Conservation (phyloP, 805 yeast species). For the Cyberlindnera mycetangii region DNA sequence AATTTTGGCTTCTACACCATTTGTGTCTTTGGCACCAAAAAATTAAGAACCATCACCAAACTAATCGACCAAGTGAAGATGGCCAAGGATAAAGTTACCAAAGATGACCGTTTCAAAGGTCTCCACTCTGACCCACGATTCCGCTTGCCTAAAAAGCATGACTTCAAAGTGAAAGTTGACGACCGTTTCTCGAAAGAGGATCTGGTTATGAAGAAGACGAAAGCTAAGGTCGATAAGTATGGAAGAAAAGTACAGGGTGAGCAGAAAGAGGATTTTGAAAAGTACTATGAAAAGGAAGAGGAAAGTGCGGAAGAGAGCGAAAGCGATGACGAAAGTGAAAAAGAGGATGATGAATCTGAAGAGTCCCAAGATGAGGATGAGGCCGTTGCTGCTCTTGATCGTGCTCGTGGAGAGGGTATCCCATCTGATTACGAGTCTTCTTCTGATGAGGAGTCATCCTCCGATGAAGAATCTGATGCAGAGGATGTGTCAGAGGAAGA, state of each 20-base stretch:
- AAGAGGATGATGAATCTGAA: constrained; percentile 17
- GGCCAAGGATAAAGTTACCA: constrained; percentile 32
- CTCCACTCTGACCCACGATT: constrained; percentile 89
- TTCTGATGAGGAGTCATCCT: constrained; percentile 36
- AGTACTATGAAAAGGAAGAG: constrained; percentile 30
- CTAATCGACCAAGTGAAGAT: background rate
- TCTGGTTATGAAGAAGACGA: constrained; percentile 53
- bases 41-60: background rate
- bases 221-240: constrained; percentile 74
- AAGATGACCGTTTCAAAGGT: constrained; percentile 74
- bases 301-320: constrained; percentile 45
- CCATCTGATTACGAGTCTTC: constrained; percentile 39
- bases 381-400: constrained; percentile 35
- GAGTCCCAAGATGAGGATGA: constrained; percentile 22
- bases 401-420: constrained; percentile 69
- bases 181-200: constrained; percentile 71
- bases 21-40: background rate
- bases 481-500: constrained; percentile 41
- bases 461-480: constrained; percentile 41
- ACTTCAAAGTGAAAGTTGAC: constrained; percentile 75
- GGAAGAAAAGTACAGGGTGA: constrained; percentile 65
- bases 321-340: constrained; percentile 30
- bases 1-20: constrained; percentile 6
- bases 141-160: constrained; percentile 65
- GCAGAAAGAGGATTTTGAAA: constrained; percentile 31